Percentiles rank a stretch among this genome's conserved stretches.
phyloP scores from a whole-genome alignment of 257 asterid genomes.

The Misopates orontium region DNA sequence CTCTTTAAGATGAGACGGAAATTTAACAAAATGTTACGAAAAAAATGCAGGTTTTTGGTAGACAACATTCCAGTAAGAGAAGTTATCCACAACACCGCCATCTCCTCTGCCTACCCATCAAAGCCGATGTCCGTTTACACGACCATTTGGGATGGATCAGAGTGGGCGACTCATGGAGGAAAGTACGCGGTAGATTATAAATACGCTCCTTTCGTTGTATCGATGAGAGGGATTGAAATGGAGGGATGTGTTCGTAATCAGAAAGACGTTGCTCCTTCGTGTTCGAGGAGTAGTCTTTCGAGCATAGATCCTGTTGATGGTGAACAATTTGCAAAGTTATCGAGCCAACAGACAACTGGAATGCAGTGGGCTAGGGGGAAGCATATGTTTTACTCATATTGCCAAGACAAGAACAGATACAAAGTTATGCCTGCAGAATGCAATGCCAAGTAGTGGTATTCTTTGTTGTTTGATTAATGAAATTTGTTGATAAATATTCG shows the following conservation, averaged over 20 bases:
- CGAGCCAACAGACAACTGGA: conserved; percentile 50
- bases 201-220: conserved; percentile 57
- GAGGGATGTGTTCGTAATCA: conserved; percentile 57
- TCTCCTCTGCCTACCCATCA: conserved; percentile 62
- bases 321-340: conserved; percentile 55
- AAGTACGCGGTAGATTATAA: conserved; percentile 71
- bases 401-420: conserved; percentile 69
- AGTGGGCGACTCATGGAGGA: conserved; percentile 94
- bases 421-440: conserved; percentile 76
- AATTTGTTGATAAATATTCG: not conserved
- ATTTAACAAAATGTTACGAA: no score
- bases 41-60: conserved; percentile 60
- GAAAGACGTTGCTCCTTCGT: conserved; percentile 30
- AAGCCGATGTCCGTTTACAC: conserved; percentile 68
- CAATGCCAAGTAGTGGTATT: conserved; percentile 35
- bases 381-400: conserved; percentile 78
- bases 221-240: conserved; percentile 52
- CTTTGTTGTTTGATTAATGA: not conserved
- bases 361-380: conserved; percentile 77
- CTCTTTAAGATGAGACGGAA: no score
- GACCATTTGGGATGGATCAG: conserved; percentile 85
- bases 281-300: conserved; percentile 50
- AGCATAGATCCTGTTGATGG: conserved; percentile 80
- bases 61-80: conserved; percentile 80
- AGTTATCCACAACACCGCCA: conserved; percentile 48